Percentiles rank a stretch among this genome's conserved stretches.
phyloP scores from a whole-genome alignment of 257 asterid species.

The Solanum dulcamara region DNA sequence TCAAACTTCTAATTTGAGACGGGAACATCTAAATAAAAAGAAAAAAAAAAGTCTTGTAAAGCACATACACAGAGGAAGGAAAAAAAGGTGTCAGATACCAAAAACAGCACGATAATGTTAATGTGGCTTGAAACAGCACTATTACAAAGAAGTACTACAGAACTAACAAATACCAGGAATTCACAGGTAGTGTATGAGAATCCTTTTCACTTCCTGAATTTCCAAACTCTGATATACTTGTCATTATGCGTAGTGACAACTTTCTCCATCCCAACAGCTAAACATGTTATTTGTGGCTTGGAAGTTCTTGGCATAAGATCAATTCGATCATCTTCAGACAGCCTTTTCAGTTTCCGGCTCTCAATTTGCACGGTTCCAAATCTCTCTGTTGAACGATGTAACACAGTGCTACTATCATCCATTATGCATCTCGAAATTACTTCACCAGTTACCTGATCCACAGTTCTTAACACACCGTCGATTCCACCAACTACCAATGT shows the following conservation, averaged over 20 bases:
- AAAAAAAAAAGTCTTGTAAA: not conserved
- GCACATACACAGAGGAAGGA: not conserved
- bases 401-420: constrained; percentile 24
- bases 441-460: constrained; percentile 71
- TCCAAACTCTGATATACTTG: constrained; percentile 59
- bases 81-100: not conserved
- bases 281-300: constrained; percentile 59
- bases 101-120: not conserved
- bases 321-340: constrained; percentile 44
- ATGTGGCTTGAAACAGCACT: not conserved
- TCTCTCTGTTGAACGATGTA: constrained; percentile 15
- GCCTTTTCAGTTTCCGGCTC: constrained; percentile 37
- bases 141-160: not conserved
- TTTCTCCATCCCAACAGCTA: constrained; percentile 94
- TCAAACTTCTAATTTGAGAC: not conserved
- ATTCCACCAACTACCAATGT: constrained; percentile 81
- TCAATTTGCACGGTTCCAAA: constrained; percentile 13
- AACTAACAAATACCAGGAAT: not conserved
- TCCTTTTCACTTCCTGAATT: constrained; percentile 2
- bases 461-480: constrained; percentile 68
- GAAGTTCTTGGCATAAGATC: constrained; percentile 43
- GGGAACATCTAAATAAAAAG: not conserved
- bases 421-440: constrained; percentile 51
- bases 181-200: not conserved
- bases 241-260: constrained; percentile 64